Percentiles rank a stretch among this genome's conserved stretches.
These are phyloP conservation scores for Cicer bijugum DNA, from an alignment of 306 rosid species.

Conservation along the genomic window DNA sequence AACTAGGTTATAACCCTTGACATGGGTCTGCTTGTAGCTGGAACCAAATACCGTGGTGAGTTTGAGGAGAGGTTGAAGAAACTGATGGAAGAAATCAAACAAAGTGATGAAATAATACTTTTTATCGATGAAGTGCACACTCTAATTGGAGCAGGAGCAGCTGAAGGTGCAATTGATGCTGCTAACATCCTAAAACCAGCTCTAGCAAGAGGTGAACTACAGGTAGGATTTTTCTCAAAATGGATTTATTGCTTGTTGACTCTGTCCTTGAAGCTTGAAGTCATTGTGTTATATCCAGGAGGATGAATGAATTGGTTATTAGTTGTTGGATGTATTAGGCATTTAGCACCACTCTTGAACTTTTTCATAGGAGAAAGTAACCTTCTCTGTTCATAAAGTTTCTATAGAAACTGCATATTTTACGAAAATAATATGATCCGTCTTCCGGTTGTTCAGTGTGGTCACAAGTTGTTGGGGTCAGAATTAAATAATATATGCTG, in stretches of 20 bases:
- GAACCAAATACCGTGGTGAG: constrained; percentile 99
- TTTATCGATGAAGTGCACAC: constrained; percentile 99
- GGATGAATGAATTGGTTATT: constrained; percentile 9
- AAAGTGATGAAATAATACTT: constrained; percentile 95
- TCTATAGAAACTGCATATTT: constrained; percentile 1
- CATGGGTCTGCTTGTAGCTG: constrained; percentile 99
- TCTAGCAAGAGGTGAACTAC: constrained; percentile 98
- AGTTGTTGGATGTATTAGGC: constrained; percentile 17
- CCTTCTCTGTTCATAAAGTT: constrained; percentile 24
- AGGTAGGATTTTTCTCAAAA: constrained; percentile 58
- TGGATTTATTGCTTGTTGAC: constrained; percentile 15
- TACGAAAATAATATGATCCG: background rate
- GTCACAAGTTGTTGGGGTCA: constrained; percentile 1
- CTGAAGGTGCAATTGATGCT: constrained; percentile 99
- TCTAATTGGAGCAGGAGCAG: constrained; percentile 98
- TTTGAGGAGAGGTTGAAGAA: constrained; percentile 98
- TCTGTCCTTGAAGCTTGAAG: background rate
- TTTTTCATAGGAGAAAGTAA: background rate
- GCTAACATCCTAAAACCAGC: constrained; percentile 97
- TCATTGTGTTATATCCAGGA: background rate
- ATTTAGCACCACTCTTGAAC: constrained; percentile 16
- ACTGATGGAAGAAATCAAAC: constrained; percentile 97
- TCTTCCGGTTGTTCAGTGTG: constrained; percentile 21
- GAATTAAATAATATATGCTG: constrained; percentile 13
- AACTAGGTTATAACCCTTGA: constrained; percentile 92